Evolutionary conservation across 345 rosid genomes (phyloP).

Genomic region (Citrus inodora): DNA sequence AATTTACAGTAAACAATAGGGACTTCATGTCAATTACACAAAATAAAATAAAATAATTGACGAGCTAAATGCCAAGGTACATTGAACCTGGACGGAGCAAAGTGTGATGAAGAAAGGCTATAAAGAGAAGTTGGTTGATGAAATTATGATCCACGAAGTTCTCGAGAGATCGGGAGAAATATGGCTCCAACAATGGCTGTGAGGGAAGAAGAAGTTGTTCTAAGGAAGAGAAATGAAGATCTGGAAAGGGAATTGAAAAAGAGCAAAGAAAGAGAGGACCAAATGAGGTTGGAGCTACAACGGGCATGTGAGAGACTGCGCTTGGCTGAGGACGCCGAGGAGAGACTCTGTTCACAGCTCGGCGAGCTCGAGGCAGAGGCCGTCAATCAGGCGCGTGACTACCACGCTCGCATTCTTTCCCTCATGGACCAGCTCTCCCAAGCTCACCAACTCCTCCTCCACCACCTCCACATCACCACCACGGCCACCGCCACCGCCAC

Average conservation of each 20-base stretch:
- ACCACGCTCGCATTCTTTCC: conserved; percentile 55
- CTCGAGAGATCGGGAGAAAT: background rate
- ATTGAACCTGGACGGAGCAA: conserved; percentile 67
- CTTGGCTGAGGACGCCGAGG: conserved; percentile 84
- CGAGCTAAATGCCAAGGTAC: conserved; percentile 26
- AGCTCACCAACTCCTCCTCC: conserved; percentile 25
- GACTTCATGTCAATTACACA: no score
- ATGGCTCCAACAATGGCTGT: conserved; percentile 18
- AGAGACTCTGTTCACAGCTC: conserved; percentile 74
- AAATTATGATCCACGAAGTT: no score
- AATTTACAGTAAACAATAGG: no score
- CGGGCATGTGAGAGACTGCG: conserved; percentile 47
- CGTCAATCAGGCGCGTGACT: conserved; percentile 60
- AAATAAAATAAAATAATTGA: no score
- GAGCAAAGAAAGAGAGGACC: conserved; percentile 49
- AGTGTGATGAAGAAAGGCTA: background rate
- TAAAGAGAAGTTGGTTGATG: conserved; percentile 1
- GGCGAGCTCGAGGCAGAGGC: conserved; percentile 91
- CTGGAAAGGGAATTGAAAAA: conserved; percentile 48
- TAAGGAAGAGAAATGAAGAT: conserved; percentile 55
- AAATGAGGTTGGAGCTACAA: conserved; percentile 50
- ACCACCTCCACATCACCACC: background rate
- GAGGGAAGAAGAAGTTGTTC: conserved; percentile 9
- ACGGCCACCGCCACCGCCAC: no score
- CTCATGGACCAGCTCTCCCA: conserved; percentile 62